Base-by-base conservation (phyloP, 2,329 filamentous ascomycete species). In the Trichothecium roseum region DNA sequence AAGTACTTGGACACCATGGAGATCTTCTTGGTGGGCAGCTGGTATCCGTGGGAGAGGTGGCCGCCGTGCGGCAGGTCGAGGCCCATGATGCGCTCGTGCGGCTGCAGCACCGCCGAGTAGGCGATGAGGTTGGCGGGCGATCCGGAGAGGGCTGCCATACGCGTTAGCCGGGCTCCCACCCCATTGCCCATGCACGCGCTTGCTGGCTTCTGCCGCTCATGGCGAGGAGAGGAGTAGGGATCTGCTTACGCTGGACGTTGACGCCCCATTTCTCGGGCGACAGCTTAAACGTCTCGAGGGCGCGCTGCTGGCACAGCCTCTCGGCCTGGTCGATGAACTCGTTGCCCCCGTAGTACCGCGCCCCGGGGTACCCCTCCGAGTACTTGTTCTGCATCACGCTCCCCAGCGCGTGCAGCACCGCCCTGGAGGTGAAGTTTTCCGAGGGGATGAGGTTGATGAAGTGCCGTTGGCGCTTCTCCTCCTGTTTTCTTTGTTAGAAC, bases 361-460 rank as follows among this genome's bases (percentile, higher is more conserved):
- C 88, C 41, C 88, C 88, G 17, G 88, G 89, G 53, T 96, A 96
- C 33, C 89, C 89, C 60, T 96, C 89, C 1, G 88, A 95, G 67
- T 96, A 96, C 62, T 96, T 95, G 63, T 94, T 93, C 59, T 91
- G 85, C 86, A 93, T 93, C 36, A 86, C 81, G 66, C 84, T 91
- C 45, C 85, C 85, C 41, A 93, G 67, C 20, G 85, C 84, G 66
- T 93, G 85, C 37, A 93, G 74, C 15, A 93, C 85, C 17, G 85
- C 84, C 59, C 88, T 81, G 5, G 85, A 91, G 18, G 85, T 93
- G 55, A 93, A 91, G 66, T 93, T 93, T 64, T 93, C 85, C 10
- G 85, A 93, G 17, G 85, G 85, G 45, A 93, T 93, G 40, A 93
- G 70, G 62, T 95, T 94, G 66, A 96, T 93, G 56, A 94, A 95